Evolutionary conservation across 257 asterid species (phyloP).

Genomic region (Perilla frutescens): DNA sequence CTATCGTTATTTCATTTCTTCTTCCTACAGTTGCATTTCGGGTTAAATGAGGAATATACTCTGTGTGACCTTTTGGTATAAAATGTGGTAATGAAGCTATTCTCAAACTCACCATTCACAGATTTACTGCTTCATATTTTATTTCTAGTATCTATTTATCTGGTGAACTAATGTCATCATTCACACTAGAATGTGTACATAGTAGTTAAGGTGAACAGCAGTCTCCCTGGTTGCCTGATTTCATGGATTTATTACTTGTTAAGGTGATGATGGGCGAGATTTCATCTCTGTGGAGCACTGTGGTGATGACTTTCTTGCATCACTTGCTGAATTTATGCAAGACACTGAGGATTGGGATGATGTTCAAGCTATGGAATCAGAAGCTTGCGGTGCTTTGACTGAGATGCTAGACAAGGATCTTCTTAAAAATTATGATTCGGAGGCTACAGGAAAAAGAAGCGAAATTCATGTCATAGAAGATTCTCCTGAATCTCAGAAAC

Average conservation of each 20-base stretch:
- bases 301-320: conserved; percentile 89
- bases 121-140: conserved; percentile 22
- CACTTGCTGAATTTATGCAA: conserved; percentile 82
- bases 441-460: conserved; percentile 35
- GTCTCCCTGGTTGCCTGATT: conserved; percentile 10
- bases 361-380: conserved; percentile 79
- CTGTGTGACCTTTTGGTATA: background rate
- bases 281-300: conserved; percentile 87
- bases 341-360: conserved; percentile 96
- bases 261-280: conserved; percentile 89
- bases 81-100: background rate
- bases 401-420: conserved; percentile 68
- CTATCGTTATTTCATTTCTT: background rate
- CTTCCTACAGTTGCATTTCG: background rate
- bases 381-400: conserved; percentile 80
- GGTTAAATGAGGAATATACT: conserved; percentile 5
- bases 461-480: conserved; percentile 57
- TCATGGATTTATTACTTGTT: conserved; percentile 19
- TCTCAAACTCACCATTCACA: background rate
- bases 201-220: conserved; percentile 2
- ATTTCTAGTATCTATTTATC: background rate
- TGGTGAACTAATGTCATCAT: conserved; percentile 26
- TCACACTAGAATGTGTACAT: conserved; percentile 3
- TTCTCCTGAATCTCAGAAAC: conserved; percentile 55
- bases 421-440: conserved; percentile 40